Evolutionary conservation across 208 protist genomes (phyloP).

Genomic region (Histomonas meleagridis): DNA sequence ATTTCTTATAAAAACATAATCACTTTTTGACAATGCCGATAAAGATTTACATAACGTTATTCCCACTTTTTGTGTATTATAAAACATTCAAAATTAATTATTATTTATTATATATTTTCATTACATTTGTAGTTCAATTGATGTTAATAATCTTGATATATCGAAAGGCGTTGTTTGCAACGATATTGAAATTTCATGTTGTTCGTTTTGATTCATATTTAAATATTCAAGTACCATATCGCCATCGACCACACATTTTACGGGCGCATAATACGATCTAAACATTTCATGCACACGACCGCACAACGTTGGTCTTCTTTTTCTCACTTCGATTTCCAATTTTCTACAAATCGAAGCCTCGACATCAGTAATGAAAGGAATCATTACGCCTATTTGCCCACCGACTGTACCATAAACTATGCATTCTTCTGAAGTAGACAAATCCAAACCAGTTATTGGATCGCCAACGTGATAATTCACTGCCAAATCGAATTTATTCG

Average conservation of each 20-base stretch:
- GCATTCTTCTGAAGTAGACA: background rate
- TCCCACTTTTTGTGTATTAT: too few relatives aligned
- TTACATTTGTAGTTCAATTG: background rate
- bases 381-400: background rate
- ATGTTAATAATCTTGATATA: background rate
- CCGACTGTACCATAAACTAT: constrained; percentile 26
- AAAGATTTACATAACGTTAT: too few relatives aligned
- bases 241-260: background rate
- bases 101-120: too few relatives aligned
- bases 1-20: too few relatives aligned
- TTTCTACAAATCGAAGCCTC: background rate
- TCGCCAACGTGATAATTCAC: background rate
- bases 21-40: too few relatives aligned
- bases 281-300: background rate
- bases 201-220: background rate
- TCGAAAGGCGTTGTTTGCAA: background rate
- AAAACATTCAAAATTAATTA: too few relatives aligned
- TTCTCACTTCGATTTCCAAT: background rate
- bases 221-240: background rate
- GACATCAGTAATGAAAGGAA: background rate
- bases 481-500: background rate
- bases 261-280: background rate
- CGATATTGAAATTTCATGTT: background rate
- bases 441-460: background rate
- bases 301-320: background rate